phyloP scores from a whole-genome alignment of 192 early-diverging fungal species.

The Phycomyces nitens region DNA sequence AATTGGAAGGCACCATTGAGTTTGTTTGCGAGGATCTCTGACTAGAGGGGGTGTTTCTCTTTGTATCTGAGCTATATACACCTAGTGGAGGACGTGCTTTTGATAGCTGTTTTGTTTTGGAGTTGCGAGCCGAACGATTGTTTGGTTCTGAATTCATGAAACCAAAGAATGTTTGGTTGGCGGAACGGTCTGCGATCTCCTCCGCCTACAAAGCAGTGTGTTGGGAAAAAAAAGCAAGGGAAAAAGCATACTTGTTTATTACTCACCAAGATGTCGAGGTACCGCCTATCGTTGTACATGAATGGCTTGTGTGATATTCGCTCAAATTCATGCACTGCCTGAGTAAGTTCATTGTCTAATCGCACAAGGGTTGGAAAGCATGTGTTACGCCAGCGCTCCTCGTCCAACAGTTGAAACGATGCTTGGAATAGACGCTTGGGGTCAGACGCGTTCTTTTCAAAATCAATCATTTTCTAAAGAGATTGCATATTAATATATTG shows the following conservation, averaged over 20 bases:
- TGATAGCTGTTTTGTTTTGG: neutral
- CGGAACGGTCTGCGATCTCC: conserved; percentile 36
- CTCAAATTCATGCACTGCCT: conserved; percentile 54
- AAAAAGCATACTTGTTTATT: conserved; percentile 1
- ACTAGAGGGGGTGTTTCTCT: too few species aligned
- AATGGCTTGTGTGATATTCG: conserved; percentile 26
- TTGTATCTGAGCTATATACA: too few species aligned
- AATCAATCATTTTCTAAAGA: conserved; percentile 63
- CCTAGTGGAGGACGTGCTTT: too few species aligned
- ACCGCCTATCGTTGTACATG: conserved; percentile 23
- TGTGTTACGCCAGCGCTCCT: conserved; percentile 76
- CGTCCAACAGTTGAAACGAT: conserved; percentile 79
- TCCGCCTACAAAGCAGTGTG: conserved; percentile 12
- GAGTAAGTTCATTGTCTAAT: conserved; percentile 55
- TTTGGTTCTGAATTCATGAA: conserved; percentile 31
- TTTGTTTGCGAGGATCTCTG: too few species aligned
- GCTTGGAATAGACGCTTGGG: conserved; percentile 66
- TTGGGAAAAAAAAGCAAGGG: conserved; percentile 4
- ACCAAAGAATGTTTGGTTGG: conserved; percentile 41
- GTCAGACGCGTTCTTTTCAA: conserved; percentile 74
- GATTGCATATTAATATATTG: neutral
- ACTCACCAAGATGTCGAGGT: conserved; percentile 30
- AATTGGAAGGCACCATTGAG: too few species aligned
- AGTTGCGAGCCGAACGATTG: neutral
- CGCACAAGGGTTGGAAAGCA: conserved; percentile 70